Evolutionary conservation across 2,329 filamentous ascomycete species (phyloP).

Genomic region (Colletotrichum zoysiae): DNA sequence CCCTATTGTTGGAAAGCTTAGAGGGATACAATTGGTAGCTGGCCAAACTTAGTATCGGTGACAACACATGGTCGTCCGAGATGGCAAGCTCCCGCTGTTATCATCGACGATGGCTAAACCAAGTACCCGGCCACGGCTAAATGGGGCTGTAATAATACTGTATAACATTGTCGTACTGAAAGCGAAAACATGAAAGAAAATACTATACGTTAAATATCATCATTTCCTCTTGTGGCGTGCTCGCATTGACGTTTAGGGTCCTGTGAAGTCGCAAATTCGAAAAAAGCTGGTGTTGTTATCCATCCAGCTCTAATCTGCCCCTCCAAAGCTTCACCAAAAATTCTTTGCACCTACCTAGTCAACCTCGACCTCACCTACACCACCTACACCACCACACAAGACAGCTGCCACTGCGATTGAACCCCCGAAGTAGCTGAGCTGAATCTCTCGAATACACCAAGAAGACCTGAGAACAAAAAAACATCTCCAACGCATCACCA

Average conservation of each 20-base stretch:
- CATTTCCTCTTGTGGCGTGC: too few relatives aligned
- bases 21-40: too few relatives aligned
- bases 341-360: conserved; percentile 32
- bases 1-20: background rate
- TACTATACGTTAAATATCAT: background rate
- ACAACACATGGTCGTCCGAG: background rate
- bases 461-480: background rate
- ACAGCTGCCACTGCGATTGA: background rate
- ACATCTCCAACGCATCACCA: background rate
- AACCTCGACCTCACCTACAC: conserved; percentile 23
- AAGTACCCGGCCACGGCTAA: background rate
- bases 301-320: conserved; percentile 31
- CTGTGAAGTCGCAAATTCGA: background rate
- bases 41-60: too few relatives aligned
- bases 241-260: background rate
- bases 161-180: conserved; percentile 20
- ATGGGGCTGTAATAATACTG: conserved; percentile 10
- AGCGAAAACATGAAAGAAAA: conserved; percentile 4
- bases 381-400: conserved; percentile 19
- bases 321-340: conserved; percentile 41
- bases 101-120: background rate
- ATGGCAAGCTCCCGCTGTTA: background rate
- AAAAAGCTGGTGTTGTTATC: background rate
- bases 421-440: background rate
- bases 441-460: background rate